These are phyloP conservation scores for Trichosporon asahii DNA, from an alignment of 1,284 basidiomycete species.

Conservation along the genomic window DNA sequence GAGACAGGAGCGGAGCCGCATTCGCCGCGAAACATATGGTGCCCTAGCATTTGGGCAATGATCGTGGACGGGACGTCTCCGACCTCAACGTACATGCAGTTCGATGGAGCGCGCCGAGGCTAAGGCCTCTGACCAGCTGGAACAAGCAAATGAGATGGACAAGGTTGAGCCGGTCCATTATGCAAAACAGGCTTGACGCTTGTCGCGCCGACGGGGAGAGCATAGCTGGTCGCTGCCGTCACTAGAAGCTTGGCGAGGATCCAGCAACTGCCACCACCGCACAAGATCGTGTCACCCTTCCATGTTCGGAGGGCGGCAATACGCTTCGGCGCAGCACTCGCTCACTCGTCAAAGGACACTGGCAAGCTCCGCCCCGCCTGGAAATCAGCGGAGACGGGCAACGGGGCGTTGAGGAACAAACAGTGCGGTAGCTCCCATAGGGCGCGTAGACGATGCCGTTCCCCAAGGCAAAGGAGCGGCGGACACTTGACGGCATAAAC, in stretches of 20 bases:
- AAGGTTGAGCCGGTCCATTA: neutral
- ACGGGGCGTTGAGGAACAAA: too few relatives aligned
- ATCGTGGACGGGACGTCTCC: neutral
- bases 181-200: conserved; percentile 8
- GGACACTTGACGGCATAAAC: too few relatives aligned
- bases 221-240: neutral
- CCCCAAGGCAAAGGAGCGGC: too few relatives aligned
- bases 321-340: neutral
- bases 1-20: too few relatives aligned
- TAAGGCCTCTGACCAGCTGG: too few relatives aligned
- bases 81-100: neutral
- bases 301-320: too few relatives aligned
- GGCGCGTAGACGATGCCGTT: too few relatives aligned
- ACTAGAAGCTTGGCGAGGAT: neutral
- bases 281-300: too few relatives aligned
- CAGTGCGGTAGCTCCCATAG: too few relatives aligned
- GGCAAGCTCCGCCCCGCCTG: neutral
- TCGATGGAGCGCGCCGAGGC: neutral
- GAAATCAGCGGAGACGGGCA: neutral
- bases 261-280: neutral
- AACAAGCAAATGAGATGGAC: neutral
- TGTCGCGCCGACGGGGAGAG: neutral
- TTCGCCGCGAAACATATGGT: neutral
- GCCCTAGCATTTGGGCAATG: too few relatives aligned
- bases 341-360: neutral